These are phyloP conservation scores for Cadophora luteo-olivacea DNA, from an alignment of 2,329 filamentous ascomycete species.

Conservation along the genomic window DNA sequence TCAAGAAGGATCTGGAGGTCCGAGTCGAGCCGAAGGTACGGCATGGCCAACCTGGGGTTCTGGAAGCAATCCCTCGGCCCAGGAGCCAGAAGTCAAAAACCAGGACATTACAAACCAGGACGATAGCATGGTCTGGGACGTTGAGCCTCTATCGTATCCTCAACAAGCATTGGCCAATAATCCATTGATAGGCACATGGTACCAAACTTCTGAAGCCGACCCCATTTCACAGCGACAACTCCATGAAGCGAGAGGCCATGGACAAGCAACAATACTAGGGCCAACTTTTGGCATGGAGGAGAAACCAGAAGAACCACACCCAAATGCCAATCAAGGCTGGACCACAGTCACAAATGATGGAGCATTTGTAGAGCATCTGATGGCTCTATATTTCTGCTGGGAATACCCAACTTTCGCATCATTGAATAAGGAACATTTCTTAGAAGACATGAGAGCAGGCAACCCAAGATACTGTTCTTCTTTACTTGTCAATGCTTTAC, in stretches of 20 bases:
- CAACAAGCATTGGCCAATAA: slow-evolving; percentile 47
- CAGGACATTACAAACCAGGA: slow-evolving; percentile 23
- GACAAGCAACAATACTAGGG: slow-evolving; percentile 60
- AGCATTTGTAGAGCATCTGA: slow-evolving; percentile 65
- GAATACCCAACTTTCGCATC: slow-evolving; percentile 78
- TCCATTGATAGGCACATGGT: slow-evolving; percentile 52
- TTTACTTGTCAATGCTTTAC: slow-evolving; percentile 44
- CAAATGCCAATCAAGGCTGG: slow-evolving; percentile 72
- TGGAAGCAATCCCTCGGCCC: background rate
- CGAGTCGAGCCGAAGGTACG: slow-evolving; percentile 31
- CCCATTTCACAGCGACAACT: slow-evolving; percentile 28
- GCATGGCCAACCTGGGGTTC: slow-evolving; percentile 27
- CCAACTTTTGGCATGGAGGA: slow-evolving; percentile 67
- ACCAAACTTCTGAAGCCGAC: slow-evolving; percentile 20
- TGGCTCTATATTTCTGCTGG: slow-evolving; percentile 76
- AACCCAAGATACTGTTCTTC: slow-evolving; percentile 48
- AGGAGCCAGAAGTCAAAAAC: background rate
- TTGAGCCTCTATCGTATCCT: slow-evolving; percentile 43
- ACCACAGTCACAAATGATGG: slow-evolving; percentile 65
- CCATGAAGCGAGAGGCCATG: slow-evolving; percentile 50
- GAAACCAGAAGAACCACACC: slow-evolving; percentile 70
- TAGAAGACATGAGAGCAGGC: slow-evolving; percentile 37
- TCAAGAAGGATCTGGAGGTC: slow-evolving; percentile 47
- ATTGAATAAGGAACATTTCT: slow-evolving; percentile 57
- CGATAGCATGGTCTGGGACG: slow-evolving; percentile 44